These are phyloP conservation scores for Mycena kentingensis DNA, from an alignment of 768 basidiomycete species.

Conservation along the genomic window DNA sequence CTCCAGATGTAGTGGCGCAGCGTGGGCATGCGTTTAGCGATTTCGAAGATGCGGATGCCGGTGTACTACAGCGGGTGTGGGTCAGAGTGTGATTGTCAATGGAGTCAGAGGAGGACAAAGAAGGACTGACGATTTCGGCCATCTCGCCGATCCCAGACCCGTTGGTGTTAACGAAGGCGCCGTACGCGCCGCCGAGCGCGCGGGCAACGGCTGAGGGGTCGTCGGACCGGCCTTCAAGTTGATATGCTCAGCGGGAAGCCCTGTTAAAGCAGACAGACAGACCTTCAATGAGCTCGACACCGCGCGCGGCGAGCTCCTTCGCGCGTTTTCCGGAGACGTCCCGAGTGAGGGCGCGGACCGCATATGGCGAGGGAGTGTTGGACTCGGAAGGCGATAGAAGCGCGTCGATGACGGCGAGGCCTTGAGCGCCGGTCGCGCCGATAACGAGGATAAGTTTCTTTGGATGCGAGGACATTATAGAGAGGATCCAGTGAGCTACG, in stretches of 20 bases:
- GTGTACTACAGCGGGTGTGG: conserved; percentile 27
- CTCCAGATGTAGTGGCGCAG: conserved; percentile 45
- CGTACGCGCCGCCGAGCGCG: conserved; percentile 39
- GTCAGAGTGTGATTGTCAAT: neutral
- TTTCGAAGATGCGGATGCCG: conserved; percentile 44
- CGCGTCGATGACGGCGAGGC: conserved; percentile 40
- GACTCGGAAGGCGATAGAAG: too few relatives aligned
- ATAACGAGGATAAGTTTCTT: conserved; percentile 45
- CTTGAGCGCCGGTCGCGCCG: conserved; percentile 50
- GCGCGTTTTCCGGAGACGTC: conserved; percentile 36
- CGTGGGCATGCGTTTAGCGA: conserved; percentile 35
- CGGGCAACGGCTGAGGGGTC: conserved; percentile 31
- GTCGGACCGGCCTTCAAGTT: conserved; percentile 27
- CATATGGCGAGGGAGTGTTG: conserved; percentile 40
- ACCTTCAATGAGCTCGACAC: conserved; percentile 44
- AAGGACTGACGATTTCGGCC: conserved; percentile 31
- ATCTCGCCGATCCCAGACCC: conserved; percentile 32
- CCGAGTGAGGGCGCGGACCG: conserved; percentile 44
- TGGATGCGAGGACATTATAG: too few relatives aligned
- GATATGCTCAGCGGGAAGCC: neutral
- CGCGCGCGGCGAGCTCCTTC: conserved; percentile 35
- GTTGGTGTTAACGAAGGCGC: conserved; percentile 44
- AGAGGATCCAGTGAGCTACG: too few relatives aligned
- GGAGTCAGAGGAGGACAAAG: neutral
- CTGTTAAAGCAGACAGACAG: neutral